Evolutionary conservation across 2,329 filamentous ascomycete species (phyloP), one percentile per base, ranked within the genome.

Genomic region (Parascedosporium putredinis): DNA sequence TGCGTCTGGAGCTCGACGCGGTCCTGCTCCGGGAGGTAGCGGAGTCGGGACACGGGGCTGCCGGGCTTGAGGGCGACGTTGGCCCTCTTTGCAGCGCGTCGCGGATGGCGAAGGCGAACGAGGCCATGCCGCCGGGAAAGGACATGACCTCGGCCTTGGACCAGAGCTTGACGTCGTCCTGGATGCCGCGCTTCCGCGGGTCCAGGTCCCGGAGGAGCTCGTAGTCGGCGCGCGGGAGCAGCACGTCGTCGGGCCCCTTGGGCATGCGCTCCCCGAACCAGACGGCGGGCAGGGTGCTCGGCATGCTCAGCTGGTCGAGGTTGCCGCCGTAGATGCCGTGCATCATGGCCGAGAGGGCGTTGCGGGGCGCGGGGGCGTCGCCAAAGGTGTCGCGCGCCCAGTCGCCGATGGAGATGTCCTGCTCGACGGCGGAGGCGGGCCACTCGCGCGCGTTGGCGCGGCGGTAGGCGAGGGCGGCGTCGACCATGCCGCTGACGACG

Each of bases 311-410:
- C 60, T 84, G 76, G 62, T 86, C 81, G 45, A 95, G 79, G 65
- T 96, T 86, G 4, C 93, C 93, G 20, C 90, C 93, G 64, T 94
- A 95, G 52, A 97, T 88, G 38, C 93, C 93, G 64, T 97, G 93
- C 49, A 88, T 59, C 60, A 81, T 68, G 47, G 83, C 88, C 4
- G 88, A 95, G 16, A 5, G 81, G 66, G 16, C 95, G 49, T 58
- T 94, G 90, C 56, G 93, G 74, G 12, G 80, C 79, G 5, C 86
- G 55, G 29, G 59, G 51, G 34, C 54, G 49, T 54, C 45, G 14
- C 54, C 47, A 14, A 52, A 51, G 22, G 54, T 50, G 12, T 55
- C 47, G 31, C 62, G 56, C 38, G 69, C 56, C 62, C 65, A 70
- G 14, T 68, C 61, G 7, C 62, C 58, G 25, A 69, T 57, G 8